Conservation (phyloP, 75 land plant species). For the Larix kaempferi region DNA sequence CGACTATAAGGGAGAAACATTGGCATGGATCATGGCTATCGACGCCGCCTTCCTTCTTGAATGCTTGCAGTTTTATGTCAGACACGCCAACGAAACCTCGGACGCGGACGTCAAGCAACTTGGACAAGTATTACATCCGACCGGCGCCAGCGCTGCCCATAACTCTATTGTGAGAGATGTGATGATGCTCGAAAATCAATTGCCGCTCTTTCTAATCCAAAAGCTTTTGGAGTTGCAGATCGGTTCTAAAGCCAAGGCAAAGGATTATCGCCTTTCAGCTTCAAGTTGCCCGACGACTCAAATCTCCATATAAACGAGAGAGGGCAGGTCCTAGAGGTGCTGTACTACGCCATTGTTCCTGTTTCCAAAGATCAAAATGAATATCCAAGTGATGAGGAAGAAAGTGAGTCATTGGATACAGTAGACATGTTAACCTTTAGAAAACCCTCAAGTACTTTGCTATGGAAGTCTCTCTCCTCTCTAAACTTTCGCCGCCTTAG, state of each 20-base stretch:
- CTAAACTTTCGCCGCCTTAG: not conserved
- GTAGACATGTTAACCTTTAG: not conserved
- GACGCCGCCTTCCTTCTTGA: constrained; percentile 3
- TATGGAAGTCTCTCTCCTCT: not conserved
- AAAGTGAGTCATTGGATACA: not conserved
- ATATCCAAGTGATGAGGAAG: not conserved
- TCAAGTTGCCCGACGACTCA: not conserved
- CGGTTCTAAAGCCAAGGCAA: not conserved
- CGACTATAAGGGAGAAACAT: not conserved
- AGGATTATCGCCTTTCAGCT: not conserved
- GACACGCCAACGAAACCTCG: not conserved
- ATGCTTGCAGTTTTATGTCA: not conserved
- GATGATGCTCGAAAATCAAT: not conserved
- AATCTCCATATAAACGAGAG: not conserved
- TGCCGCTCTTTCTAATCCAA: not conserved
- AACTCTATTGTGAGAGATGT: not conserved
- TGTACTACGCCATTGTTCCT: not conserved
- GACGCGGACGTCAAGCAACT: not conserved
- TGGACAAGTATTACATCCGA: not conserved
- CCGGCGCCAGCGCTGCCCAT: not conserved
- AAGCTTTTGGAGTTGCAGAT: not conserved
- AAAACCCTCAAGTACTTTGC: not conserved
- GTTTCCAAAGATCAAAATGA: not conserved
- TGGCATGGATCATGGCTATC: not conserved
- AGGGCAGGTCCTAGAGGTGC: not conserved